Base-by-base conservation (phyloP, 257 asterid species). In the Jaltomata sinuosa region DNA sequence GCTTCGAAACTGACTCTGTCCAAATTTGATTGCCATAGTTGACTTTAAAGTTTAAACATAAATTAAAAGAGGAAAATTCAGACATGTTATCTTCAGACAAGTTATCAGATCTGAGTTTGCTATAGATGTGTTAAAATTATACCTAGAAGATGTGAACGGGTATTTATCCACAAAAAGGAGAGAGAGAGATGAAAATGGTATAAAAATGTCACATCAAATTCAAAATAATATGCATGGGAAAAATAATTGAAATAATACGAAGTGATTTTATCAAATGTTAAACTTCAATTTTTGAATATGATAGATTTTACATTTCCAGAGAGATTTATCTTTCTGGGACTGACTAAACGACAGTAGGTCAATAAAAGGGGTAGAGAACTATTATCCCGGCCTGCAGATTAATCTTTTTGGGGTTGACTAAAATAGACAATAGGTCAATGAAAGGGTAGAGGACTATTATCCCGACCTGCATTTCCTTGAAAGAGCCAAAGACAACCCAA, bases 401-500 rank as follows among this genome's bases (percentile, higher is more conserved):
- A 49, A 16, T 49, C 62, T 77, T 49, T 45, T 27, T 29, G 62
- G 42, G 82, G 49, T 18, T 76, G 42, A 77, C 61, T 27, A 49
- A 77, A 25, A 27, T 27, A 49, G 62, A 77, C 29, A 49, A 29
- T 27, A 47, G 27, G 62, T 74, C 52, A 65, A 57, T 32, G 42
- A 78, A 61, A 18, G 62, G 82, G 82, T 49, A 18, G 81, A 49
- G 45, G 62, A 76, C 45, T 57, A 83, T 82, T 81, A 82, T 77
- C 71, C 86, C 84, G 57, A 91, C 99, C 97, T 88, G 93, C 99
- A 96, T 85, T 92, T 96, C 90, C 98, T 93, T 52, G 90, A 82
- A 85, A 93, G 91, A 64, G 95, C 98, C 90, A 96, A 86, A 83
- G 99, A 96, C 82, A 96, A 91, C 84, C 98, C 99, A 87, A 94